These are phyloP conservation scores for Mycosphaerelloides madeirae DNA, from an alignment of 2,329 filamentous ascomycete genomes.

Conservation along the genomic window DNA sequence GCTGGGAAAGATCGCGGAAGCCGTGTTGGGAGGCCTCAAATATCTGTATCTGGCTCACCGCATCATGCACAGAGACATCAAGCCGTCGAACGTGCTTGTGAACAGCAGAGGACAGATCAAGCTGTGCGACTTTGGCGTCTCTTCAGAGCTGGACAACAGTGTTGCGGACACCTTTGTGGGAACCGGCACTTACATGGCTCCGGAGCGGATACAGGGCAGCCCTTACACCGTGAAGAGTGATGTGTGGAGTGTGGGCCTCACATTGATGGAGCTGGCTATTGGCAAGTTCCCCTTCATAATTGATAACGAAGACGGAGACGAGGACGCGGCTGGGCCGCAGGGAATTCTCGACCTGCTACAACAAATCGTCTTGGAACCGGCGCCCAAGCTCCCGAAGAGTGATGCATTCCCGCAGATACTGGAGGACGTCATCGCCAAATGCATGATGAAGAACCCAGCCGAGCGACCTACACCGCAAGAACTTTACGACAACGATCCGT, in stretches of 20 bases:
- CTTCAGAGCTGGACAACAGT: constrained; percentile 93
- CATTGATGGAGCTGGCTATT: constrained; percentile 95
- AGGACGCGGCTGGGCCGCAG: constrained; percentile 67
- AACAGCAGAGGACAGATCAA: constrained; percentile 95
- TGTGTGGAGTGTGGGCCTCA: constrained; percentile 95
- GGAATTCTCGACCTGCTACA: constrained; percentile 94
- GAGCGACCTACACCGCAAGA: constrained; percentile 88
- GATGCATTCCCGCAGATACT: constrained; percentile 93
- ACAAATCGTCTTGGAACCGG: constrained; percentile 94
- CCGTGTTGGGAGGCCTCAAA: constrained; percentile 84
- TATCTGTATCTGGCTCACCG: constrained; percentile 94
- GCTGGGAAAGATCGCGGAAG: constrained; percentile 94
- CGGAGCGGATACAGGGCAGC: constrained; percentile 93
- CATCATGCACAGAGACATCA: constrained; percentile 99
- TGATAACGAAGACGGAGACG: constrained; percentile 70
- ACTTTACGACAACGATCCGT: constrained; percentile 87
- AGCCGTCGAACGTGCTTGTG: constrained; percentile 94
- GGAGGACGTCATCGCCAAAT: constrained; percentile 96
- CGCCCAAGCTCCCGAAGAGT: constrained; percentile 89
- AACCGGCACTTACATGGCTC: constrained; percentile 98
- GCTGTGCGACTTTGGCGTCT: constrained; percentile 98
- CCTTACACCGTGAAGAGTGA: constrained; percentile 98
- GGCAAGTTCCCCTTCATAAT: constrained; percentile 95
- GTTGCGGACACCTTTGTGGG: constrained; percentile 98
- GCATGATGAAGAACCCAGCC: constrained; percentile 82